These are phyloP conservation scores for Apiospora koreana DNA, from an alignment of 2,329 filamentous ascomycete genomes.

Conservation along the genomic window DNA sequence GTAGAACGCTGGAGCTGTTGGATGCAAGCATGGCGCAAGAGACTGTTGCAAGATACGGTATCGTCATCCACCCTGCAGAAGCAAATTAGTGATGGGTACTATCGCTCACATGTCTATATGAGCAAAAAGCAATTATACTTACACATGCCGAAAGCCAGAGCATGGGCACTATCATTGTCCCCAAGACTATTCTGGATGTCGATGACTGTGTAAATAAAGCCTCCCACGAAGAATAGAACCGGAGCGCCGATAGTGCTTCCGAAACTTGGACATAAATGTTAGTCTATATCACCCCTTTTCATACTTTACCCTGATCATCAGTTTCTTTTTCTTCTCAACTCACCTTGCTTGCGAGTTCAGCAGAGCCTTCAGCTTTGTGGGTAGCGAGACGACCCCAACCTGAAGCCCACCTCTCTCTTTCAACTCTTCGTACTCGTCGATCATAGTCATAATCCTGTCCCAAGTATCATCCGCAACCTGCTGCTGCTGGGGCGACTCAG, in stretches of 20 bases:
- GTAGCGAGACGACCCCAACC: constrained; percentile 24
- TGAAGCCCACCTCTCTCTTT: not conserved
- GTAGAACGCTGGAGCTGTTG: constrained; percentile 30
- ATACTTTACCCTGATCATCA: too few species aligned
- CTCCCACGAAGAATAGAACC: constrained; percentile 31
- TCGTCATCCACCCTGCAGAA: constrained; percentile 34
- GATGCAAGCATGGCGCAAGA: constrained; percentile 35
- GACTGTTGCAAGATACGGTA: constrained; percentile 33
- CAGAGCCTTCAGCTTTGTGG: constrained; percentile 29
- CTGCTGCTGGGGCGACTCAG: not conserved
- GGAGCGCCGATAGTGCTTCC: constrained; percentile 32
- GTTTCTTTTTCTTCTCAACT: not conserved
- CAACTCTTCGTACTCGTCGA: constrained; percentile 28
- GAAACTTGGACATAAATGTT: constrained; percentile 21
- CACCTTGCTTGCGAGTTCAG: constrained; percentile 32
- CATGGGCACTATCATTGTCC: constrained; percentile 33
- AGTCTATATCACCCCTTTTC: not conserved
- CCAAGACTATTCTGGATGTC: constrained; percentile 28
- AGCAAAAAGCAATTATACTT: constrained; percentile 14
- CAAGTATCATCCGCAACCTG: constrained; percentile 24
- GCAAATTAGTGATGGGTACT: not conserved
- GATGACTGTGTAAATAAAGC: constrained; percentile 32
- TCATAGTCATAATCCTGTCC: constrained; percentile 31
- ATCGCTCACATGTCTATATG: not conserved
- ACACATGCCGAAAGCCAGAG: constrained; percentile 36